Base-by-base conservation (phyloP, 108 stramenopile species). In the Nitzschia sp. region DNA sequence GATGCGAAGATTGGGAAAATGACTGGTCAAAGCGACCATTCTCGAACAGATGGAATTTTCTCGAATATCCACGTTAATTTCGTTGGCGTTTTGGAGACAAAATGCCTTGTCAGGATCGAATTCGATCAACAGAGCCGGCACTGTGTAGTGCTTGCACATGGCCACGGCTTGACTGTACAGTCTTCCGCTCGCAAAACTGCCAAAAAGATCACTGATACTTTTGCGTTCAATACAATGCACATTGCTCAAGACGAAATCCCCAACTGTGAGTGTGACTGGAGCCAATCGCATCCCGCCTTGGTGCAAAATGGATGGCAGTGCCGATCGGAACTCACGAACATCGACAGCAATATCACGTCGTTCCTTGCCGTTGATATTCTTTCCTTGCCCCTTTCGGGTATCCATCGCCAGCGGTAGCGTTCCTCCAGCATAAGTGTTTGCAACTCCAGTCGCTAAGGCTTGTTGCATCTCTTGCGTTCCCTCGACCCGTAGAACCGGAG, bases 201-300 rank as follows among this genome's bases (percentile, higher is more conserved):
- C 94, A 79, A 92, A 96, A 50, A 99, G 75, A 75, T 99, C 98
- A 60, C 91, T 82, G 47, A 99, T 83, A 58, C 89, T 88, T 80
- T 99, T 99, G 38, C 98, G 72, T 70, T 99, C 98, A 0, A 99
- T 84, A 53, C 96, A 96, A 47, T 98, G 88, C 17, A 98, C 96
- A 61, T 96, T 97, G 62, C 96, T 88, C 53, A 99, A 75, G 2
- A 99, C 92, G 58, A 92, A 99, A 76, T 99, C 98, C 4, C 98
- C 97, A 3, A 99, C 95, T 17, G 82, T 82, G 11, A 99, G 73
- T 23, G 97, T 98, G 25, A 89, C 83, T 2, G 98, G 97, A 17
- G 89, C 89, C 30, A 99, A 55, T 26, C 84, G 66, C 84, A 97
- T 87, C 17, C 96, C 97, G 16, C 86, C 91, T 76, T 94, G 84